These are phyloP conservation scores for Penium margaritaceum DNA, from an alignment of 139 green algal genomes.

Conservation along the genomic window DNA sequence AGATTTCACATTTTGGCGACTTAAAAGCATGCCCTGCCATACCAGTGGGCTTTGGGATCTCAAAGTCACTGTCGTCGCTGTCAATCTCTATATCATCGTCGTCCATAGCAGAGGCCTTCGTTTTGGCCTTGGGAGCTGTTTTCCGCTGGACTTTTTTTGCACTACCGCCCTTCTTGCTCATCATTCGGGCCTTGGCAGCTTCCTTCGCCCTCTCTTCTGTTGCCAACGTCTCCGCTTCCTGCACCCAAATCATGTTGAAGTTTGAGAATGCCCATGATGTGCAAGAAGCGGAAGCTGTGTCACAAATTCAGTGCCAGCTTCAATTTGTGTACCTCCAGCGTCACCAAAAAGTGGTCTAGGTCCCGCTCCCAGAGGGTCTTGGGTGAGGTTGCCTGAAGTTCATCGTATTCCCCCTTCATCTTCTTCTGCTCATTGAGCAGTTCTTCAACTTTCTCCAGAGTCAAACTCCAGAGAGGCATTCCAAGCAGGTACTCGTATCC, in stretches of 20 bases:
- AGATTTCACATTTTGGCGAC: too few relatives aligned
- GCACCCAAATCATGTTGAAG: not conserved
- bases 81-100: not conserved
- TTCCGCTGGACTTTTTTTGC: not conserved
- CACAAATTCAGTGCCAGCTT: not conserved
- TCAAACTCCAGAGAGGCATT: constrained; percentile 87
- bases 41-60: not conserved
- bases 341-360: not conserved
- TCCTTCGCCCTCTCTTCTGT: not conserved
- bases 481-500: constrained; percentile 91
- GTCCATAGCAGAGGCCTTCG: too few relatives aligned
- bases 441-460: constrained; percentile 67
- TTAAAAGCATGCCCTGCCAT: not conserved
- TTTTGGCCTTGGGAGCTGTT: not conserved
- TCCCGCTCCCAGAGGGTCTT: constrained; percentile 4
- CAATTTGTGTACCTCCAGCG: not conserved
- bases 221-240: not conserved
- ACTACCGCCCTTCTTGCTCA: not conserved
- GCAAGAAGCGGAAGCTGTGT: not conserved
- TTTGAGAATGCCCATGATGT: not conserved
- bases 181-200: not conserved
- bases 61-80: not conserved
- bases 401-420: not conserved
- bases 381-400: not conserved
- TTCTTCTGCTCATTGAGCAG: not conserved